phyloP scores from a whole-genome alignment of 1,139 yeast species.

The Keqinozyma sinolaborantium region DNA sequence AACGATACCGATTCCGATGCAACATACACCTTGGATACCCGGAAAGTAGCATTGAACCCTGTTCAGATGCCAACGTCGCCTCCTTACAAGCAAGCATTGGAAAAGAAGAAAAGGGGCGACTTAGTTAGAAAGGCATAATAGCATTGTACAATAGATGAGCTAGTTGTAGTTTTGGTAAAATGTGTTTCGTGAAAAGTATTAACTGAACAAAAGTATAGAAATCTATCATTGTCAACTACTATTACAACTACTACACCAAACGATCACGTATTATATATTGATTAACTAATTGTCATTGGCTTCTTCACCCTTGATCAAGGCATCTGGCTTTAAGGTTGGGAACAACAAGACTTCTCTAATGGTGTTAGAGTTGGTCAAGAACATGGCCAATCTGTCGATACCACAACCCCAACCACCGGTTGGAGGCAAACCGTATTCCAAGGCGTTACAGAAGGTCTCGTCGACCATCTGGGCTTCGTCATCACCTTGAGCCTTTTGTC shows the following conservation, averaged over 20 bases:
- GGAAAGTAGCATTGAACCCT: constrained; percentile 64
- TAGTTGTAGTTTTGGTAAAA: not conserved
- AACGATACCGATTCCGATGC: constrained; percentile 91
- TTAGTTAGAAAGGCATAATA: constrained; percentile 16
- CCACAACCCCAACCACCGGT: constrained; percentile 99
- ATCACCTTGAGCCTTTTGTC: constrained; percentile 98
- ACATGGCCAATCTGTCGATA: constrained; percentile 97
- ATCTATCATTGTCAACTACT: constrained; percentile 3
- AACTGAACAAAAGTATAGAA: not conserved
- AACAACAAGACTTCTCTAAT: constrained; percentile 96
- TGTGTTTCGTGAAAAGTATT: too few relatives aligned
- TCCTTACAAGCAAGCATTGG: constrained; percentile 88
- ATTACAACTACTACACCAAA: constrained; percentile 1
- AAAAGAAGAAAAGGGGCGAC: constrained; percentile 76
- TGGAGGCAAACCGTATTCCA: constrained; percentile 98
- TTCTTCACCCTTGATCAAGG: constrained; percentile 39
- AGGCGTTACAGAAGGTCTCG: constrained; percentile 95
- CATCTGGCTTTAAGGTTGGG: constrained; percentile 98
- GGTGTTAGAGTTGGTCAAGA: constrained; percentile 92
- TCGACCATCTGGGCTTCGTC: constrained; percentile 97
- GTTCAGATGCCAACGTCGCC: constrained; percentile 96
- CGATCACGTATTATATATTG: not conserved
- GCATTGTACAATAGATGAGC: constrained; percentile 15
- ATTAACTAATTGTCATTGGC: constrained; percentile 12
- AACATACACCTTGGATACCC: constrained; percentile 66